phyloP scores from a whole-genome alignment of 805 yeast genomes.

The Tetrapisispora pingtungensis region DNA sequence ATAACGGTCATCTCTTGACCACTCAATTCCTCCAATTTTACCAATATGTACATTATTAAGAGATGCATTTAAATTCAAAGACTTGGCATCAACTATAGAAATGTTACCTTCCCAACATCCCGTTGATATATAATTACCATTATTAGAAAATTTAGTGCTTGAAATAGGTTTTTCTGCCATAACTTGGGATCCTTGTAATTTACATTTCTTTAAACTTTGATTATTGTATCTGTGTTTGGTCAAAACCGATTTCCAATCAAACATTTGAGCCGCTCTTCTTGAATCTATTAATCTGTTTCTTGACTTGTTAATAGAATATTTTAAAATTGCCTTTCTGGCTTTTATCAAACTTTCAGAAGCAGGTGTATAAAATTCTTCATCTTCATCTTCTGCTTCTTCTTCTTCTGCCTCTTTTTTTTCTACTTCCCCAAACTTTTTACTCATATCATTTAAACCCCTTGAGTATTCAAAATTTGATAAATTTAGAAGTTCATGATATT shows the following conservation, averaged over 20 bases:
- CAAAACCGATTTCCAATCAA: conserved; percentile 36
- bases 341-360: conserved; percentile 46
- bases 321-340: conserved; percentile 44
- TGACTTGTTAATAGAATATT: conserved; percentile 41
- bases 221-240: conserved; percentile 38
- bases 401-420: conserved; percentile 12
- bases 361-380: conserved; percentile 81
- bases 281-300: conserved; percentile 32
- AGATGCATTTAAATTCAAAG: conserved; percentile 26
- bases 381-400: conserved; percentile 34
- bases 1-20: conserved; percentile 35
- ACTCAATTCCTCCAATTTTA: conserved; percentile 61
- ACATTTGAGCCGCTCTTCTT: conserved; percentile 18
- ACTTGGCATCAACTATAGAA: conserved; percentile 35
- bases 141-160: conserved; percentile 37
- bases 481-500: conserved; percentile 4
- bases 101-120: conserved; percentile 83
- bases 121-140: conserved; percentile 36
- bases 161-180: conserved; percentile 65
- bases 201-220: conserved; percentile 28
- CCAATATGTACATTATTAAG: conserved; percentile 36
- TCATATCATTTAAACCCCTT: not conserved
- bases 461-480: not conserved
- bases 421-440: conserved; percentile 5
- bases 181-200: conserved; percentile 57